Percentiles rank a stretch among this genome's conserved stretches.
These are phyloP conservation scores for Blastocladiella emersonii DNA, from an alignment of 371 early-diverging fungal genomes.

Conservation along the genomic window DNA sequence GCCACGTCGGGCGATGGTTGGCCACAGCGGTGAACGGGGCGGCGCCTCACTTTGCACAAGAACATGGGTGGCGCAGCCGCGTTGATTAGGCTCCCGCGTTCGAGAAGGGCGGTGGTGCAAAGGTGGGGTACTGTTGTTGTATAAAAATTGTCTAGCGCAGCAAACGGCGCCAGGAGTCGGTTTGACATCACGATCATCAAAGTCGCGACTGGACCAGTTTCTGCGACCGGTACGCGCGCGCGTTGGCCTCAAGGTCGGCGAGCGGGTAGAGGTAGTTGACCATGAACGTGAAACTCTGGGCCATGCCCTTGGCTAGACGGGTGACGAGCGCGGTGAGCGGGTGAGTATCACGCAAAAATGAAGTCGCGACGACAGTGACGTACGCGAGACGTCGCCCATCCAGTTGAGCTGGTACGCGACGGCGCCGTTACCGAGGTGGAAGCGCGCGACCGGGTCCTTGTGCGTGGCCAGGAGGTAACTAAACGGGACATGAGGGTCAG, in stretches of 20 bases:
- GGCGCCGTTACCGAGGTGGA: slow-evolving; percentile 81
- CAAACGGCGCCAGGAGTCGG: too few species aligned
- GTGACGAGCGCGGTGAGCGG: too few species aligned
- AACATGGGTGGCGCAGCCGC: too few species aligned
- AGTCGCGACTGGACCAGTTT: too few species aligned
- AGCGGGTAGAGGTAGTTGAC: not conserved
- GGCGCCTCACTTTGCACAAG: too few species aligned
- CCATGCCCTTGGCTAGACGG: not conserved
- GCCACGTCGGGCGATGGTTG: too few species aligned
- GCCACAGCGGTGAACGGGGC: too few species aligned
- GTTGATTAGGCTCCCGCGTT: too few species aligned
- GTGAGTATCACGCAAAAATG: not conserved
- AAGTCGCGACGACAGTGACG: not conserved
- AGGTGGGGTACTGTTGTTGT: too few species aligned
- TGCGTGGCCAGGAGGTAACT: not conserved
- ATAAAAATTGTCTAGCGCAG: too few species aligned
- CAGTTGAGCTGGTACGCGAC: slow-evolving; percentile 67
- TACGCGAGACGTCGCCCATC: slow-evolving; percentile 55
- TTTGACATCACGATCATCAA: not conserved
- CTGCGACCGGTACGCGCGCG: not conserved
- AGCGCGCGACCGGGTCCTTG: slow-evolving; percentile 70
- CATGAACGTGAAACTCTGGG: not conserved
- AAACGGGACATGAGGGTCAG: not conserved
- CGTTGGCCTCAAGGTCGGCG: not conserved
- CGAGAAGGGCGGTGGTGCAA: too few species aligned